A percentile compares a stretch with the other conserved stretches of the same genome.
These are phyloP conservation scores for Carallia brachiata DNA, from an alignment of 345 rosid genomes.

Conservation along the genomic window DNA sequence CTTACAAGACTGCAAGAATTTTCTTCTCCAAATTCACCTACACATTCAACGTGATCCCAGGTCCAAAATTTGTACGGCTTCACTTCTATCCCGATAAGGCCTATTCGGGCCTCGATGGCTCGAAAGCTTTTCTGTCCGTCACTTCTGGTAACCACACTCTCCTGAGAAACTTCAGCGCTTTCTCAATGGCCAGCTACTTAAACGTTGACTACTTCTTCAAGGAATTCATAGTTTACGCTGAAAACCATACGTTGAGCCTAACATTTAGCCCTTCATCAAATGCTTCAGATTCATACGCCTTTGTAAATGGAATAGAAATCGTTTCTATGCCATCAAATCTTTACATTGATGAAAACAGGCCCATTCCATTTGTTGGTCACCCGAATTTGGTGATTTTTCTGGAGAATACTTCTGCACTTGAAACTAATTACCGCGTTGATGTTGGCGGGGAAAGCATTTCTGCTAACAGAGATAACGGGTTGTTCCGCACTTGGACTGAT, in stretches of 20 bases:
- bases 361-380: constrained; percentile 8
- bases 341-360: constrained; percentile 11
- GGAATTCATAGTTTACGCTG: constrained; percentile 20
- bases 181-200: constrained; percentile 9
- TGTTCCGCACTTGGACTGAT: constrained; percentile 17
- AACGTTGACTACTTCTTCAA: constrained; percentile 2
- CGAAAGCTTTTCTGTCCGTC: constrained; percentile 18
- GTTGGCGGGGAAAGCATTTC: constrained; percentile 14
- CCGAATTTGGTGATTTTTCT: not conserved
- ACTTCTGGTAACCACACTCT: constrained; percentile 16
- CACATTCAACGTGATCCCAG: constrained; percentile 20
- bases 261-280: constrained; percentile 22
- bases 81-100: constrained; percentile 23
- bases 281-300: constrained; percentile 10
- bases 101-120: constrained; percentile 13
- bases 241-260: constrained; percentile 10
- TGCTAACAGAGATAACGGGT: constrained; percentile 10
- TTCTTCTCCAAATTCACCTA: constrained; percentile 16
- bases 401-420: constrained; percentile 11
- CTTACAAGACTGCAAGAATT: constrained; percentile 17
- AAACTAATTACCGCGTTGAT: constrained; percentile 20
- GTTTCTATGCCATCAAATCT: constrained; percentile 30
- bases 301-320: constrained; percentile 22
- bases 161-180: constrained; percentile 20
- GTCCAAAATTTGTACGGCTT: constrained; percentile 27